A percentile compares a stretch with the other conserved stretches of the same genome.
These are phyloP conservation scores for Penstemon newberryi DNA, from an alignment of 257 asterid species.

Conservation along the genomic window DNA sequence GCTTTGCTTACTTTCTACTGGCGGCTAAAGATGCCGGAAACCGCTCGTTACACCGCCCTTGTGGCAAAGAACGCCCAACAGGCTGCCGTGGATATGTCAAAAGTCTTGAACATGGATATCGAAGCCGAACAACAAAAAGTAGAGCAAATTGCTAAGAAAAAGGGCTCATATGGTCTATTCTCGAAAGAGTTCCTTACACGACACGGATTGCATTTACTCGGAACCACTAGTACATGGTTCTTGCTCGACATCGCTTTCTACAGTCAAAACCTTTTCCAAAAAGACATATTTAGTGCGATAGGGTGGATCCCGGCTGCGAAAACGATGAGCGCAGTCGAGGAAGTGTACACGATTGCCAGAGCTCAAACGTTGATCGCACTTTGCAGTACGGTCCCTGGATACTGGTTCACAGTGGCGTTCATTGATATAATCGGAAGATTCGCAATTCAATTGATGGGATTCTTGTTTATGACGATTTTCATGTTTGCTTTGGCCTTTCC, in stretches of 20 bases:
- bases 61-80: conserved; percentile 42
- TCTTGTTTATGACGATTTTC: conserved; percentile 58
- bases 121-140: conserved; percentile 22
- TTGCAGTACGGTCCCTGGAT: conserved; percentile 42
- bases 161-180: conserved; percentile 23
- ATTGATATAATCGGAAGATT: conserved; percentile 59
- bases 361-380: conserved; percentile 37
- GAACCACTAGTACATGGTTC: conserved; percentile 36
- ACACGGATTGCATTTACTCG: conserved; percentile 34
- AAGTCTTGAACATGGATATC: conserved; percentile 30
- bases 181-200: conserved; percentile 30
- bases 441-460: conserved; percentile 51
- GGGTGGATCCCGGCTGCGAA: conserved; percentile 32
- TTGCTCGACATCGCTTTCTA: conserved; percentile 33
- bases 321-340: conserved; percentile 29
- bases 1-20: conserved; percentile 28
- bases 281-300: conserved; percentile 26
- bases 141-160: not conserved
- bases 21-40: conserved; percentile 33
- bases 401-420: conserved; percentile 62
- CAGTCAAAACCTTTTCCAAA: conserved; percentile 35
- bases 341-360: conserved; percentile 27
- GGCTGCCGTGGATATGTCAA: conserved; percentile 38
- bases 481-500: conserved; percentile 69
- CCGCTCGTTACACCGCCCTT: conserved; percentile 47